These are phyloP conservation scores for Plasmodium vivax DNA, from an alignment of 169 alveolate genomes.

Conservation along the genomic window DNA sequence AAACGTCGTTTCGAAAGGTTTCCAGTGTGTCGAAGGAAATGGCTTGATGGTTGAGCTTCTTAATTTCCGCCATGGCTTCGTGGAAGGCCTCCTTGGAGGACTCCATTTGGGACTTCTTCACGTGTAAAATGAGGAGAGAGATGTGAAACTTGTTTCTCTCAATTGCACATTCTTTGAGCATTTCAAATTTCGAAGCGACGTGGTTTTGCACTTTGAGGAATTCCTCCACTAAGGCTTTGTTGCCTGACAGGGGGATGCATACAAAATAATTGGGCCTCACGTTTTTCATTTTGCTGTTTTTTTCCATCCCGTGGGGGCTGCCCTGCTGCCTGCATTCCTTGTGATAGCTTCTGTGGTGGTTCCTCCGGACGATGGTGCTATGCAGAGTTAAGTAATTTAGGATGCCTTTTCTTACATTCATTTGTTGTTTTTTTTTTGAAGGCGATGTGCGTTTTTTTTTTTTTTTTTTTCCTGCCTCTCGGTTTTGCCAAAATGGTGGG, in stretches of 20 bases:
- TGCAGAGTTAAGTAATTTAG: background rate
- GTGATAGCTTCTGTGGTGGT: background rate
- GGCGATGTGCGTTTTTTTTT: background rate
- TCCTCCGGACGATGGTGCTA: background rate
- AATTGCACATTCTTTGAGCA: conserved; percentile 42
- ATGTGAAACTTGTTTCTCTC: conserved; percentile 67
- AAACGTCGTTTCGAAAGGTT: conserved; percentile 70
- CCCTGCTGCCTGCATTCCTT: background rate
- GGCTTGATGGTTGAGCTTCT: conserved; percentile 12
- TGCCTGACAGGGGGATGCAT: conserved; percentile 28
- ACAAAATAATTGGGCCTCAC: conserved; percentile 44
- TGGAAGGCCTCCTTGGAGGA: conserved; percentile 46
- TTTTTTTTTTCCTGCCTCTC: background rate
- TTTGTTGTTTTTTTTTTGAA: background rate
- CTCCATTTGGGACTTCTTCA: conserved; percentile 33
- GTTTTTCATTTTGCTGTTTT: conserved; percentile 20
- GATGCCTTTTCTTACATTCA: background rate
- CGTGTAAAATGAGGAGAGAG: conserved; percentile 49
- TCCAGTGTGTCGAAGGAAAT: conserved; percentile 22
- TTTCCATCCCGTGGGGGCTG: background rate
- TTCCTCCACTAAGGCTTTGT: conserved; percentile 16
- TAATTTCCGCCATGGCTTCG: conserved; percentile 39
- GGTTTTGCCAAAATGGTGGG: background rate
- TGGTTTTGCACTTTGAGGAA: conserved; percentile 56
- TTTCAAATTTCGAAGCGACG: conserved; percentile 24